phyloP scores from a whole-genome alignment of 148 eudicot species.

The Pharnaceum exiguum region DNA sequence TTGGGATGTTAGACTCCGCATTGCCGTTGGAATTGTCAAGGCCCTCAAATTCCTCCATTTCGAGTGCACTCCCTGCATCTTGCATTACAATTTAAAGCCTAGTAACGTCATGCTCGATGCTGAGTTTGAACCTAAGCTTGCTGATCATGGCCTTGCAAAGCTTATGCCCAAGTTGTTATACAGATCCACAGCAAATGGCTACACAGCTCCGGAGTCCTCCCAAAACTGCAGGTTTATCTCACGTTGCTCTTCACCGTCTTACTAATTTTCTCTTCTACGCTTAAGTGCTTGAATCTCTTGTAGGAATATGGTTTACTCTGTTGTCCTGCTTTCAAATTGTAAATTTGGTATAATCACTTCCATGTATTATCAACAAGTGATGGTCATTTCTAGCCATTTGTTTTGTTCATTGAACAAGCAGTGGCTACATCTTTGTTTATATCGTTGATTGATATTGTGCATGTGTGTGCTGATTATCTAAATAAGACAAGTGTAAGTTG shows the following conservation, averaged over 20 bases:
- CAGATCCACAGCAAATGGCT: slow-evolving; percentile 41
- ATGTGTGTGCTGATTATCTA: no score
- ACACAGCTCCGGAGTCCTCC: slow-evolving; percentile 70
- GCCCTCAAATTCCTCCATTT: slow-evolving; percentile 81
- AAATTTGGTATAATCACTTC: no score
- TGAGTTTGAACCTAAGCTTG: slow-evolving; percentile 68
- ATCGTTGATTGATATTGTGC: no score
- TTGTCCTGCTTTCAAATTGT: no score
- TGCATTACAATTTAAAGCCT: slow-evolving; percentile 80
- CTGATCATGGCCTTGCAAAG: slow-evolving; percentile 69
- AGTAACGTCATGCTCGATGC: slow-evolving; percentile 76
- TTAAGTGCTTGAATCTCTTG: background rate
- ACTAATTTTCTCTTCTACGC: background rate
- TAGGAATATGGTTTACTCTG: no score
- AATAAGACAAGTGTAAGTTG: no score
- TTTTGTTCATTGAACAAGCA: background rate
- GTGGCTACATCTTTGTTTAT: background rate
- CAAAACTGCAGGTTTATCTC: slow-evolving; percentile 53
- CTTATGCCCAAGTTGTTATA: slow-evolving; percentile 46
- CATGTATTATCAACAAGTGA: no score
- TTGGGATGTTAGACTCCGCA: slow-evolving; percentile 74
- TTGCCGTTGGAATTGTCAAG: slow-evolving; percentile 78
- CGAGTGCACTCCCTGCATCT: slow-evolving; percentile 42
- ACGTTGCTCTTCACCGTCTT: background rate
- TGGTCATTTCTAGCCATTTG: no score